Evolutionary conservation across 2,329 filamentous ascomycete genomes (phyloP).

Genomic region (Pestalotiopsis sp.): DNA sequence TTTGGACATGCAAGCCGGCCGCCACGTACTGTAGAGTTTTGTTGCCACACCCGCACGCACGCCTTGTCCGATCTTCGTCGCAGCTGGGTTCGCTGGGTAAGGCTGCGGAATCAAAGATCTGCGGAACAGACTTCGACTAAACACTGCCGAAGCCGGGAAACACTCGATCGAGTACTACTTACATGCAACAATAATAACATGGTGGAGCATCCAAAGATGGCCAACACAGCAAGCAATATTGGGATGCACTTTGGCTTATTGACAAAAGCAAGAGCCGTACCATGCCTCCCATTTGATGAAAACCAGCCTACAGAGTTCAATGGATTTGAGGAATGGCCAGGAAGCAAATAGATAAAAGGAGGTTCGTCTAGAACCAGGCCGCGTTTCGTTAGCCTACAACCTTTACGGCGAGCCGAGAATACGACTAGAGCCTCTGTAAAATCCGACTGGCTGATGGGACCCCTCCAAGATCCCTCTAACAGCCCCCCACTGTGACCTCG

Average conservation of each 20-base stretch:
- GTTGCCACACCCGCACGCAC: not conserved
- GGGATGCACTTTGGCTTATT: not conserved
- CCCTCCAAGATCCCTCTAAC: slow-evolving; percentile 8
- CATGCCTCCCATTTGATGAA: not conserved
- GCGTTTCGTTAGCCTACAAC: slow-evolving; percentile 1
- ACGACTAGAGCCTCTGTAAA: slow-evolving; percentile 1
- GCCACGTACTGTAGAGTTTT: not conserved
- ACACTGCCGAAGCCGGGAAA: not conserved
- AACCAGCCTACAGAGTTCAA: not conserved
- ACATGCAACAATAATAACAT: not conserved
- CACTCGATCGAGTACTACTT: not conserved
- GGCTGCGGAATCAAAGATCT: not conserved
- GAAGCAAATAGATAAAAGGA: not conserved
- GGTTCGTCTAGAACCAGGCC: slow-evolving; percentile 2
- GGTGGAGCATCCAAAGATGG: not conserved
- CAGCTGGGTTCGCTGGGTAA: slow-evolving; percentile 1
- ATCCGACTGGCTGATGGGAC: slow-evolving; percentile 6
- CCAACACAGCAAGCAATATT: not conserved
- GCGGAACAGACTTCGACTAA: not conserved
- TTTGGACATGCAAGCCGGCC: not conserved
- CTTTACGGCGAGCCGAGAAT: slow-evolving; percentile 1
- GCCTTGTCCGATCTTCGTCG: slow-evolving; percentile 1
- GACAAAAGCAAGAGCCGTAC: not conserved
- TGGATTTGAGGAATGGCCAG: not conserved
- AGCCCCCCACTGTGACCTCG: not conserved